A percentile compares a stretch with the other conserved stretches of the same genome.
Conservation (phyloP, 345 rosid species). For the Salix viminalis region DNA sequence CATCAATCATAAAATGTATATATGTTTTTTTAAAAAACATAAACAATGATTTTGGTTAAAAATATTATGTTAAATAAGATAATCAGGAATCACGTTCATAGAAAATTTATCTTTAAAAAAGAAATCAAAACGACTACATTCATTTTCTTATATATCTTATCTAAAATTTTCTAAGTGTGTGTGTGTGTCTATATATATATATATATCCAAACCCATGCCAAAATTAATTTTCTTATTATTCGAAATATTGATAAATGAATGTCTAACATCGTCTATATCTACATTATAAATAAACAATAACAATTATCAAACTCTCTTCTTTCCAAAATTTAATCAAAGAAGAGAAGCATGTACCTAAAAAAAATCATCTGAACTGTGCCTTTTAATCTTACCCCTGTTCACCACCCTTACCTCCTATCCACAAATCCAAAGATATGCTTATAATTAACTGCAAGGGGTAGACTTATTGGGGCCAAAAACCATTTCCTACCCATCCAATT, state of each 20-base stretch:
- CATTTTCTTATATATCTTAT: too few species aligned
- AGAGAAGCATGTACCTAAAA: constrained; percentile 1
- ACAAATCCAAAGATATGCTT: background rate
- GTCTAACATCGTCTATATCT: constrained; percentile 6
- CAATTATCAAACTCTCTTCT: background rate
- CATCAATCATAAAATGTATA: too few species aligned
- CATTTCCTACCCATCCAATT: constrained; percentile 32
- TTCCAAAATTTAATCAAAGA: background rate
- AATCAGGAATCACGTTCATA: too few species aligned
- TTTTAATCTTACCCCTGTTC: background rate
- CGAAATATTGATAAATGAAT: constrained; percentile 8
- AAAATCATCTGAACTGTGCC: background rate
- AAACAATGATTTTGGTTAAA: too few species aligned
- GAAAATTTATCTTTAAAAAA: too few species aligned
- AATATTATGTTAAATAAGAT: too few species aligned
- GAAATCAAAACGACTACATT: too few species aligned
- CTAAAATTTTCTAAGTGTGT: too few species aligned
- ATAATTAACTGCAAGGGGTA: constrained; percentile 1
- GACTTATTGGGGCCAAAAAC: background rate
- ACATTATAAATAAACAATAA: constrained; percentile 4
- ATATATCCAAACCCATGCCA: background rate
- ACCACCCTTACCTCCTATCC: background rate
- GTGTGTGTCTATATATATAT: too few species aligned
- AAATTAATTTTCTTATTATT: background rate
- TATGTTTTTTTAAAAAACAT: too few species aligned